A percentile compares a stretch with the other conserved stretches of the same genome.
These are phyloP conservation scores for Wickerhamiella galacta DNA, from an alignment of 805 yeast genomes.

Conservation along the genomic window DNA sequence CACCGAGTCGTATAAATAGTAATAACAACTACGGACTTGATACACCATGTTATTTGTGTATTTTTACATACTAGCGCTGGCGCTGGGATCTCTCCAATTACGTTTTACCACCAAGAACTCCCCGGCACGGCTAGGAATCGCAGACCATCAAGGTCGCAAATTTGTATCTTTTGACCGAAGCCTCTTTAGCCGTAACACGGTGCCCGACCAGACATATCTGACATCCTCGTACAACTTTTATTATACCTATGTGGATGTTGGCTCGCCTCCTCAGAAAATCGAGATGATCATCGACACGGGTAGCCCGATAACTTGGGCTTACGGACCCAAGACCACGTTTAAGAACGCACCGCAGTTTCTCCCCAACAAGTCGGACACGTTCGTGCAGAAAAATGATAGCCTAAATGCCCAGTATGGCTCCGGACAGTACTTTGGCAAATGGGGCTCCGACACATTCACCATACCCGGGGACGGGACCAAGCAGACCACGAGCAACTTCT, in stretches of 20 bases:
- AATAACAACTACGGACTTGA: too few species aligned
- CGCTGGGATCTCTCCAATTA: neutral
- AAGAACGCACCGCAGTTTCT: conserved; percentile 16
- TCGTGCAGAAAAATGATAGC: conserved; percentile 19
- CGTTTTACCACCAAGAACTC: neutral
- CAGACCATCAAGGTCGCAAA: too few species aligned
- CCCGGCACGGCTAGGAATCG: too few species aligned
- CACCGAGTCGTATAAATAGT: too few species aligned
- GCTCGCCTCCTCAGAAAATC: conserved; percentile 29
- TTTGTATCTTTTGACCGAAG: too few species aligned
- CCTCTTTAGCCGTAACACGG: too few species aligned
- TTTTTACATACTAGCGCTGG: too few species aligned
- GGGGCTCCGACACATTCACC: conserved; percentile 18
- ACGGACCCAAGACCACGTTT: conserved; percentile 21
- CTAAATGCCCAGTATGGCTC: conserved; percentile 28
- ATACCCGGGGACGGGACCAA: conserved; percentile 13
- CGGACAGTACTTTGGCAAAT: conserved; percentile 19
- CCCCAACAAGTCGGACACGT: conserved; percentile 18
- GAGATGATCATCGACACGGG: conserved; percentile 33
- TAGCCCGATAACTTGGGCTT: conserved; percentile 34
- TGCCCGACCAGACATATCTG: too few species aligned
- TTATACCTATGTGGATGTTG: conserved; percentile 22
- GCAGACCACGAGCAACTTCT: conserved; percentile 11
- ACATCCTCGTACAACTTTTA: conserved; percentile 19
- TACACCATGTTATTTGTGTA: too few species aligned